These are phyloP conservation scores for Beauveria sp. DNA, from an alignment of 2,329 filamentous ascomycete genomes.

Conservation along the genomic window DNA sequence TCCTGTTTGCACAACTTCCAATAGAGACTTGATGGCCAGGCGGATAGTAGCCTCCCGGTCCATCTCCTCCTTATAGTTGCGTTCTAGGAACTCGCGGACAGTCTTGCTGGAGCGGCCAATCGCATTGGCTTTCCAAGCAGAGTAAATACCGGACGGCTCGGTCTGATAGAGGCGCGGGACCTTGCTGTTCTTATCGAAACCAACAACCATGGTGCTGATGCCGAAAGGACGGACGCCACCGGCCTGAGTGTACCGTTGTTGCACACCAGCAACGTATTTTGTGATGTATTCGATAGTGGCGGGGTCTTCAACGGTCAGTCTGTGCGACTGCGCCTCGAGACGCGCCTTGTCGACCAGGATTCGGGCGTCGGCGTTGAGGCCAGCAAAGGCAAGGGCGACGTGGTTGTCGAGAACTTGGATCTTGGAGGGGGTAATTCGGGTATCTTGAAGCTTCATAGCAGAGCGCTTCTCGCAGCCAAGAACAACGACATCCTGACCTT, in stretches of 20 bases:
- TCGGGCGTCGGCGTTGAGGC: constrained; percentile 93
- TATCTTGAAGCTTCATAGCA: constrained; percentile 99
- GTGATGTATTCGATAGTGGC: constrained; percentile 99
- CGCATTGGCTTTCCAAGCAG: constrained; percentile 98
- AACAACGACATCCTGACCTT: constrained; percentile 89
- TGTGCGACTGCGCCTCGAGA: constrained; percentile 93
- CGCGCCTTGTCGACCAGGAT: constrained; percentile 98
- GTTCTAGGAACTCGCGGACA: constrained; percentile 94
- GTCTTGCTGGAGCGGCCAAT: constrained; percentile 99
- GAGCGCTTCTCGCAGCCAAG: constrained; percentile 98
- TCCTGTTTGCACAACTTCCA: constrained; percentile 97
- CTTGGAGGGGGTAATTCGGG: constrained; percentile 97
- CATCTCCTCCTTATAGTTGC: constrained; percentile 98
- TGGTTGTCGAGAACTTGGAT: constrained; percentile 94
- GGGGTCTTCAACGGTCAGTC: constrained; percentile 93
- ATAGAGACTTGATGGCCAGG: constrained; percentile 92
- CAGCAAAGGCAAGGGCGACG: constrained; percentile 93
- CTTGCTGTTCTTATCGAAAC: constrained; percentile 92
- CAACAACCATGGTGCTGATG: constrained; percentile 94
- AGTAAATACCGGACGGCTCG: constrained; percentile 98
- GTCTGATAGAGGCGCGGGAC: constrained; percentile 92
- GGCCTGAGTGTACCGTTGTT: constrained; percentile 98
- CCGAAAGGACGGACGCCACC: constrained; percentile 98
- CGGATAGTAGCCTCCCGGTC: constrained; percentile 93
- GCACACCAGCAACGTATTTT: constrained; percentile 95